These are phyloP conservation scores for Penicillium polonicum DNA, from an alignment of 2,329 filamentous ascomycete species.

Conservation along the genomic window DNA sequence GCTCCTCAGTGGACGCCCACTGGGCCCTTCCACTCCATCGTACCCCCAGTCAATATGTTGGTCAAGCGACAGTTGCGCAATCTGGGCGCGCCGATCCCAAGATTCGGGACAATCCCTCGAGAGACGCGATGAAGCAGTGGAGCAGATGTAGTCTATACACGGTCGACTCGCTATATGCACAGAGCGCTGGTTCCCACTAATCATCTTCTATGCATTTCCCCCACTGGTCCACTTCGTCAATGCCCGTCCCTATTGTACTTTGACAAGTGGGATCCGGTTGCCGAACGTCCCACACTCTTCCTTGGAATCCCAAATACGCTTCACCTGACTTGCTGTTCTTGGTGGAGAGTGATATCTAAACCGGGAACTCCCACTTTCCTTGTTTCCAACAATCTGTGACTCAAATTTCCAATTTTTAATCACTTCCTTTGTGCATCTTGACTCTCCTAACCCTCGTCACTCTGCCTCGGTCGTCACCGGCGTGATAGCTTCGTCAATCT, in stretches of 20 bases:
- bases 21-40: background rate
- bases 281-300: background rate
- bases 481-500: background rate
- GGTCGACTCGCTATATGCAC: slow-evolving; percentile 9
- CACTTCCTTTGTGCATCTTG: background rate
- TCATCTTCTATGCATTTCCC: slow-evolving; percentile 12
- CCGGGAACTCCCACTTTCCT: slow-evolving; percentile 10
- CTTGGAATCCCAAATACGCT: background rate
- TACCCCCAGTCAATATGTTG: background rate
- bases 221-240: slow-evolving; percentile 1
- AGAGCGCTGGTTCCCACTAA: slow-evolving; percentile 8
- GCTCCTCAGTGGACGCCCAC: background rate
- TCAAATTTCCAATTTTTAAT: background rate
- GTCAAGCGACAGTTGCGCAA: background rate
- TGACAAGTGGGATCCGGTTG: slow-evolving; percentile 12
- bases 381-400: slow-evolving; percentile 2
- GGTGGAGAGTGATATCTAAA: slow-evolving; percentile 4
- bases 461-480: background rate
- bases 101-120: background rate
- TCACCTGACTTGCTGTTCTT: slow-evolving; percentile 7
- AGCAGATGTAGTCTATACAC: slow-evolving; percentile 2
- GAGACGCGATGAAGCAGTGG: slow-evolving; percentile 16
- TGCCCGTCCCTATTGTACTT: slow-evolving; percentile 12
- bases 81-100: background rate
- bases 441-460: background rate